phyloP scores from a whole-genome alignment of 2,329 filamentous ascomycete genomes.

The Alternaria viburni region DNA sequence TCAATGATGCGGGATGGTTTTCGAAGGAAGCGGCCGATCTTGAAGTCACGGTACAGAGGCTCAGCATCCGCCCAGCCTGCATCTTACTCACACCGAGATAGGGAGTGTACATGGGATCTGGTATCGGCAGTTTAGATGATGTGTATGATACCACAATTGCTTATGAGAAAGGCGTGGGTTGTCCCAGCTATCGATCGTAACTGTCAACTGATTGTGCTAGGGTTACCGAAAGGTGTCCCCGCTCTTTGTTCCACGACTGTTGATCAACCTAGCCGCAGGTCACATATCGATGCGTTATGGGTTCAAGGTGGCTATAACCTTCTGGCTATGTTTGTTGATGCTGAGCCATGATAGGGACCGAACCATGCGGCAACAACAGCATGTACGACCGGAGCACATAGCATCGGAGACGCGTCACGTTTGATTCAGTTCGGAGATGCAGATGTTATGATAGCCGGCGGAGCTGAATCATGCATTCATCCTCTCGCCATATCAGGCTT shows the following conservation, averaged over 20 bases:
- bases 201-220: conserved; percentile 53
- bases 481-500: conserved; percentile 93
- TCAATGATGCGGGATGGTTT: conserved; percentile 81
- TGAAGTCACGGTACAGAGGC: conserved; percentile 67
- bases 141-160: conserved; percentile 82
- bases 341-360: conserved; percentile 65
- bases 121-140: conserved; percentile 92
- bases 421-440: conserved; percentile 92
- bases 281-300: conserved; percentile 93
- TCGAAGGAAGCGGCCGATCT: conserved; percentile 65
- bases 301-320: conserved; percentile 61
- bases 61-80: neutral
- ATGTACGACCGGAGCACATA: conserved; percentile 94
- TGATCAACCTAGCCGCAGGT: conserved; percentile 94
- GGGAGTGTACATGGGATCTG: conserved; percentile 92
- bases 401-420: conserved; percentile 90
- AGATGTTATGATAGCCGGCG: conserved; percentile 94
- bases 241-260: conserved; percentile 86
- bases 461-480: conserved; percentile 93
- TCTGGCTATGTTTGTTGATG: neutral
- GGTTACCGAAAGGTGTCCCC: conserved; percentile 94
- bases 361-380: conserved; percentile 94
- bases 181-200: too few relatives aligned
- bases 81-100: conserved; percentile 31
- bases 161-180: conserved; percentile 73